Conservation (phyloP, 352 stramenopile species). For the Pythium insidiosum region DNA sequence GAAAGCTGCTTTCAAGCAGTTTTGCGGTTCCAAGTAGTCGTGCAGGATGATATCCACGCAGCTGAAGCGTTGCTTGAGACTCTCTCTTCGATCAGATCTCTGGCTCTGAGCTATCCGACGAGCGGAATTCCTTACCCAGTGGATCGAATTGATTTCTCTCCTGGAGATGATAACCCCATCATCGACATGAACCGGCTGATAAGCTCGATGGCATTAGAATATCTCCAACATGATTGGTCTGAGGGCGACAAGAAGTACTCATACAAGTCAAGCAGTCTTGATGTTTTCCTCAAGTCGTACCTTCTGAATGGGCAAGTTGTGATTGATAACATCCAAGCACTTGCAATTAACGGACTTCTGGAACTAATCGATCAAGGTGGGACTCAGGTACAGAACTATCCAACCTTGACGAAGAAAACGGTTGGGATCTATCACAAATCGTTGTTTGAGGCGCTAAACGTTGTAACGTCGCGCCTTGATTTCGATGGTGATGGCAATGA, state of each 20-base stretch:
- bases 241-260: slow-evolving; percentile 25
- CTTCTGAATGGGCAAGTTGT: slow-evolving; percentile 26
- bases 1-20: not conserved
- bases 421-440: slow-evolving; percentile 33
- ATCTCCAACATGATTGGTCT: slow-evolving; percentile 39
- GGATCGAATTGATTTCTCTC: not conserved
- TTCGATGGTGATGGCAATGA: slow-evolving; percentile 11
- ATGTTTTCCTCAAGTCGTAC: slow-evolving; percentile 27
- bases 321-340: slow-evolving; percentile 38
- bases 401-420: slow-evolving; percentile 50
- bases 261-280: slow-evolving; percentile 30
- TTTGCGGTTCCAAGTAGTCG: not conserved
- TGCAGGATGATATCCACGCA: not conserved
- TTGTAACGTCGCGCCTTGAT: slow-evolving; percentile 27
- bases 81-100: not conserved
- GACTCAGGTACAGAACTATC: slow-evolving; percentile 9
- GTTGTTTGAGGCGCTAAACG: slow-evolving; percentile 38
- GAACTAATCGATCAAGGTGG: slow-evolving; percentile 27
- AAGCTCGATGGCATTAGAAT: slow-evolving; percentile 23
- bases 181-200: slow-evolving; percentile 23
- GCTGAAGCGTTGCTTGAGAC: not conserved
- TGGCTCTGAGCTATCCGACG: not conserved
- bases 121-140: not conserved
- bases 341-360: slow-evolving; percentile 34
- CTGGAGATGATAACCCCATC: no score